Evolutionary conservation across 495 filamentous ascomycete genomes (phyloP).

Genomic region (Cercophora scortea): DNA sequence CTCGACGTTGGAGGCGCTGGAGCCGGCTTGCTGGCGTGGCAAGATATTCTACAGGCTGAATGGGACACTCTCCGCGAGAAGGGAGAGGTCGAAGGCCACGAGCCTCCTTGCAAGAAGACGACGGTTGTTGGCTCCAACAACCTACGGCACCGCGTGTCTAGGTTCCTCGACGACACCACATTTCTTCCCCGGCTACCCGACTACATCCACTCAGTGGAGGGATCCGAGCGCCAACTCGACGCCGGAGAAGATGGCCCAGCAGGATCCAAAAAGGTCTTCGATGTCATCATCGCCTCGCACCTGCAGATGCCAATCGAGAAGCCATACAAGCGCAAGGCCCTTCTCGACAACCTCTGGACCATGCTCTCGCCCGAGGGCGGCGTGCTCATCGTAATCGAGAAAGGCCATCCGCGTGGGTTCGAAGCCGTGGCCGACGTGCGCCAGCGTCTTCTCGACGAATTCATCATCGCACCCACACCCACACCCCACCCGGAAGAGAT

Average conservation of each 20-base stretch:
- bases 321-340: conserved; percentile 62
- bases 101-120: conserved; percentile 41
- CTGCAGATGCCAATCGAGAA: conserved; percentile 64
- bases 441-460: conserved; percentile 63
- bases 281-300: conserved; percentile 86
- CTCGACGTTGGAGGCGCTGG: conserved; percentile 83
- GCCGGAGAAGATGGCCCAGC: conserved; percentile 17
- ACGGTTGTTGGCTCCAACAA: conserved; percentile 40
- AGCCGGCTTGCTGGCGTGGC: conserved; percentile 77
- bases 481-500: conserved; percentile 20
- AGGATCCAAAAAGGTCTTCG: conserved; percentile 66
- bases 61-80: conserved; percentile 59
- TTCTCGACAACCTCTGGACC: conserved; percentile 81
- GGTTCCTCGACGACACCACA: conserved; percentile 76
- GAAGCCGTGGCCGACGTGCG: conserved; percentile 84
- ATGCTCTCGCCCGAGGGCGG: conserved; percentile 79
- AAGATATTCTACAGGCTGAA: conserved; percentile 72
- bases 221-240: conserved; percentile 34
- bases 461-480: conserved; percentile 60
- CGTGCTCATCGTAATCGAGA: conserved; percentile 81
- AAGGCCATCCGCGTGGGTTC: conserved; percentile 84
- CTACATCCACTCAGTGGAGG: conserved; percentile 54
- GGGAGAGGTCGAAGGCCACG: conserved; percentile 19
- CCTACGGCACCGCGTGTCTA: conserved; percentile 68
- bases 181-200: conserved; percentile 94